Base-by-base conservation (phyloP, 352 stramenopile genomes). In the Phytopythium aichiense region DNA sequence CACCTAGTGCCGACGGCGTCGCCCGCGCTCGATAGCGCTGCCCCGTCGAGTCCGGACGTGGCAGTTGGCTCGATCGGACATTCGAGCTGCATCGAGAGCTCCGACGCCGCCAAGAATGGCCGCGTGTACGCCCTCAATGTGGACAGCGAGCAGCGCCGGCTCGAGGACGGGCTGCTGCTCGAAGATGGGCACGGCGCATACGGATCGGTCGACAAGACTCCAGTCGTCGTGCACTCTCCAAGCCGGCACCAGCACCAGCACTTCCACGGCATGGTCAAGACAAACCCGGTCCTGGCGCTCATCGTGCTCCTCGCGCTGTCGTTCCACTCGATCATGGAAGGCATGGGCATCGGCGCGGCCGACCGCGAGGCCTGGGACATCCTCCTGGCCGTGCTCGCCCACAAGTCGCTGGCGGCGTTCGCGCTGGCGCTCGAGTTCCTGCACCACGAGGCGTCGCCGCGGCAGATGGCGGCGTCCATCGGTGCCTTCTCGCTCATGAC, bases 261-360 rank as follows among this genome's bases (percentile, higher is more conserved):
- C 60, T 75, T 84, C 42, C 74, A 88, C 66, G 74, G 72, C 28
- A 79, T 92, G 51, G 75, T 91, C 46, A 74, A 88, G 57, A 65
- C 64, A 16, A 88, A 88, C 45, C 77, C 78, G 18, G 67, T 85
- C 30, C 58, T 92, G 33, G 81, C 83, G 30, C 73, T 91, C n/a
- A 71, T 90, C 9, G 73, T 94, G n/a, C 91, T 92, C 63, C 64
- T 79, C 15, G 85, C 85, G 37, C 68, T 94, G 37, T 94, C 85
- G 4, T 92, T 94, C 68, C 85, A 94, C 64, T 94, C 85, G 15
- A 65, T 92, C 28, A 91, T 94, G 83, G 85, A 94, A 69, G 85
- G 85, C 45, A 89, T 94, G 73, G 85, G 83, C 61, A 79, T 94
- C 43, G 85, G 85, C 22, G 85, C 85, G 2, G 74, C 83, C 6